These are phyloP conservation scores for Candida maris DNA, from an alignment of 805 yeast genomes.

Conservation along the genomic window DNA sequence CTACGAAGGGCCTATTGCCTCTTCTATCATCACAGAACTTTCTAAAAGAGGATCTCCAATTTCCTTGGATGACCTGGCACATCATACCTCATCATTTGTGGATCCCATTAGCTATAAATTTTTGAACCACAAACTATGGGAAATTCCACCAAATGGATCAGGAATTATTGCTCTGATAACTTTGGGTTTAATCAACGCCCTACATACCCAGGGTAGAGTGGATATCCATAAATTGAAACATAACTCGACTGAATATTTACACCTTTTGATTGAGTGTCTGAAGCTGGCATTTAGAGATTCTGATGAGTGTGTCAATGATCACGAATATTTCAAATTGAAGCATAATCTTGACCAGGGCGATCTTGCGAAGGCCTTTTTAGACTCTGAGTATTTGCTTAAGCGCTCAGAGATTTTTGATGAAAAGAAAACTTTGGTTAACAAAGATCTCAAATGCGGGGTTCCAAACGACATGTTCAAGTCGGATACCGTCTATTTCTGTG, in stretches of 20 bases:
- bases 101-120: slow-evolving; percentile 58
- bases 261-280: slow-evolving; percentile 63
- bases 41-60: slow-evolving; percentile 53
- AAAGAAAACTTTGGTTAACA: slow-evolving; percentile 38
- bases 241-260: slow-evolving; percentile 69
- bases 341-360: slow-evolving; percentile 11
- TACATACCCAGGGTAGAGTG: slow-evolving; percentile 43
- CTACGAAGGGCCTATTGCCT: slow-evolving; percentile 69
- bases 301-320: slow-evolving; percentile 69
- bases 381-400: slow-evolving; percentile 44
- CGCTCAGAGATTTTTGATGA: slow-evolving; percentile 47
- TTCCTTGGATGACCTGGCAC: slow-evolving; percentile 49
- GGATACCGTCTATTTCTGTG: slow-evolving; percentile 70
- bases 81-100: slow-evolving; percentile 58
- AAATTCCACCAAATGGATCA: slow-evolving; percentile 82
- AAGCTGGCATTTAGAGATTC: slow-evolving; percentile 73
- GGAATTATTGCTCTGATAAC: slow-evolving; percentile 75
- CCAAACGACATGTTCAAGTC: slow-evolving; percentile 58
- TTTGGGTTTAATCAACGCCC: slow-evolving; percentile 57
- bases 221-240: slow-evolving; percentile 47
- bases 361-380: slow-evolving; percentile 40
- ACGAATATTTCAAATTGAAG: slow-evolving; percentile 33
- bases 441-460: slow-evolving; percentile 26
- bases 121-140: slow-evolving; percentile 61
- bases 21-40: slow-evolving; percentile 55